Percentiles rank a stretch among this genome's conserved stretches.
Conservation (phyloP, 306 rosid genomes). For the Quercus ilex region DNA sequence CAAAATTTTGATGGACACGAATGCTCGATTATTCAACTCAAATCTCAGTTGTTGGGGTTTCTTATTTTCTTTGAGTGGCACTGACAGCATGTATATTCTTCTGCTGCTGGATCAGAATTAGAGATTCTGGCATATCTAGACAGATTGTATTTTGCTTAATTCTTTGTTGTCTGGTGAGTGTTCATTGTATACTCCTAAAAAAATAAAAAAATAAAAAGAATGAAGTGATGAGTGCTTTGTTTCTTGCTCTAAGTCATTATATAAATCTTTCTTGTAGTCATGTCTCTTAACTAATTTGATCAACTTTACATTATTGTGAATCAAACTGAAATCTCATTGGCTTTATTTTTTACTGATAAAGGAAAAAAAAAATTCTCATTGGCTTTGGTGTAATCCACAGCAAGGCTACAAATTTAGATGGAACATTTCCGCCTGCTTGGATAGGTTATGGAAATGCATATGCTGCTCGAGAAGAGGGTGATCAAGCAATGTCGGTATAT, state of each 20-base stretch:
- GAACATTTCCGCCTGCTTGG: slow-evolving; percentile 95
- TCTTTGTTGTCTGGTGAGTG: too few species aligned
- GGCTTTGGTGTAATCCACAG: slow-evolving; percentile 36
- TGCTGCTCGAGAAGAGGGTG: slow-evolving; percentile 97
- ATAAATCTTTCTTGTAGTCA: not conserved
- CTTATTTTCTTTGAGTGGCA: too few species aligned
- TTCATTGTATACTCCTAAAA: too few species aligned
- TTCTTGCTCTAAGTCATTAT: not conserved
- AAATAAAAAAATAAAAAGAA: not conserved
- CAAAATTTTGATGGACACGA: too few species aligned
- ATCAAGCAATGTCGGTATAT: slow-evolving; percentile 97
- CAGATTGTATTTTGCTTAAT: too few species aligned
- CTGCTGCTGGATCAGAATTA: too few species aligned
- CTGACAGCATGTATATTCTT: too few species aligned
- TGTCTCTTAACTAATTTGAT: not conserved
- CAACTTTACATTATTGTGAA: not conserved
- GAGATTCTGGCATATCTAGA: too few species aligned
- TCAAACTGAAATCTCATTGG: not conserved
- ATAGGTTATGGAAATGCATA: slow-evolving; percentile 91
- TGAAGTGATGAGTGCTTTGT: not conserved
- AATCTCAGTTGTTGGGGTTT: too few species aligned
- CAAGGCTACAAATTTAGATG: slow-evolving; percentile 92
- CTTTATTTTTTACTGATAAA: not conserved
- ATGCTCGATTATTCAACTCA: too few species aligned
- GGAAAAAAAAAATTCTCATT: slow-evolving; percentile 16